A percentile compares a stretch with the other conserved stretches of the same genome.
Evolutionary conservation across 2,329 filamentous ascomycete genomes (phyloP).

Genomic region (Sordariomycetes sp.): DNA sequence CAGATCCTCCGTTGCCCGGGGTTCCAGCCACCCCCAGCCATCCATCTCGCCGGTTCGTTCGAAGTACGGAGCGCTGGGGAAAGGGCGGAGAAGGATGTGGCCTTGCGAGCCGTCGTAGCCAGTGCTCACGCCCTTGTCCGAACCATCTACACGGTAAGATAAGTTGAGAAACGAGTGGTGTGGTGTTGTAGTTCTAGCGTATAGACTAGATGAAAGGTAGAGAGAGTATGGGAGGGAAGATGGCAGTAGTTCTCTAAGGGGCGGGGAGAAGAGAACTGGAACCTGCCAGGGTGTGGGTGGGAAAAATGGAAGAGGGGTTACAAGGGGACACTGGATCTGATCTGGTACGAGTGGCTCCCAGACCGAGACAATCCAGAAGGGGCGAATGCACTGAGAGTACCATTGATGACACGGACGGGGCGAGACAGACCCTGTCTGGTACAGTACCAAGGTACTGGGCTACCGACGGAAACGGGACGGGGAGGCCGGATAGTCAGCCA

Average conservation of each 20-base stretch:
- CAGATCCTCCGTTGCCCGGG: conserved; percentile 7
- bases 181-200: neutral
- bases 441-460: neutral
- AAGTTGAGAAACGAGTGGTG: conserved; percentile 4
- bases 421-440: conserved; percentile 27
- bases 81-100: neutral
- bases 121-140: conserved; percentile 13
- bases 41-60: conserved; percentile 5
- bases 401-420: conserved; percentile 22
- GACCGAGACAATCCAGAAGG: neutral
- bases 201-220: conserved; percentile 2
- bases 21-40: conserved; percentile 11
- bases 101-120: conserved; percentile 17
- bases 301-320: conserved; percentile 6
- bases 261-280: conserved; percentile 13
- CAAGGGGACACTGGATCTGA: neutral
- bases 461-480: neutral
- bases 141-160: conserved; percentile 24
- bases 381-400: neutral
- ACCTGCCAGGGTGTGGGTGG: conserved; percentile 9
- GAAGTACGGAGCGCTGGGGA: neutral
- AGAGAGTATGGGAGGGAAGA: neutral
- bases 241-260: neutral
- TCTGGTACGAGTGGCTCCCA: neutral
- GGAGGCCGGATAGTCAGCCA: neutral